Evolutionary conservation across 208 protist species (phyloP).

Genomic region (Leishmania martiniquensis): DNA sequence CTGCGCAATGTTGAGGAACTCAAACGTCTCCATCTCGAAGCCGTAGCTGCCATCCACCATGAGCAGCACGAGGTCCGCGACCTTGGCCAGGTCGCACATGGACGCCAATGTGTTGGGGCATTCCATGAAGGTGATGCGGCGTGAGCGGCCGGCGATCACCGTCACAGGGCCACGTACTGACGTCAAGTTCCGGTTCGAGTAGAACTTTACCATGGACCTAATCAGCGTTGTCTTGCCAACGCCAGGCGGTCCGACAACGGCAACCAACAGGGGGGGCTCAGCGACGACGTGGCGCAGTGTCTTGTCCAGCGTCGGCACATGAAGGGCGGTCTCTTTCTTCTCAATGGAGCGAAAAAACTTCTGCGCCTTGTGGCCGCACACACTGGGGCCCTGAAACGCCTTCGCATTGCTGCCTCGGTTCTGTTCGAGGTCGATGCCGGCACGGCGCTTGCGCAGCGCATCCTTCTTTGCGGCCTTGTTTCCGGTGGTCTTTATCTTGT

Average conservation of each 20-base stretch:
- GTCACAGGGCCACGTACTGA: constrained; percentile 97
- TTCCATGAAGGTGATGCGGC: constrained; percentile 98
- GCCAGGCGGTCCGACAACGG: constrained; percentile 96
- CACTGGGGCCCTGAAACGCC: constrained; percentile 86
- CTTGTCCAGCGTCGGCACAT: constrained; percentile 88
- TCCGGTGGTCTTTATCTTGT: constrained; percentile 88
- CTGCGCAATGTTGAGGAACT: constrained; percentile 99
- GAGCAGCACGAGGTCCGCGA: constrained; percentile 98
- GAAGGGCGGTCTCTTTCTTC: constrained; percentile 83
- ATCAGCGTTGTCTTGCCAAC: constrained; percentile 98
- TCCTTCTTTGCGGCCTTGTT: constrained; percentile 91
- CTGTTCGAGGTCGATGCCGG: constrained; percentile 88
- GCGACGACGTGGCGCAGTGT: constrained; percentile 80
- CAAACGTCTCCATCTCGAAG: constrained; percentile 99
- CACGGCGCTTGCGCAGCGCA: constrained; percentile 85
- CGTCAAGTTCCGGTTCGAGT: constrained; percentile 95
- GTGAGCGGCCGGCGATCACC: constrained; percentile 92
- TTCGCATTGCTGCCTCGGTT: constrained; percentile 92
- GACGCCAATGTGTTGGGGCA: constrained; percentile 98
- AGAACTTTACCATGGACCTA: constrained; percentile 98
- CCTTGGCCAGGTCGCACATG: constrained; percentile 99
- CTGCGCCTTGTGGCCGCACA: constrained; percentile 80
- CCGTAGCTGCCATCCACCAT: constrained; percentile 98
- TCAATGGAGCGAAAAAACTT: constrained; percentile 85
- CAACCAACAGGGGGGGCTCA: constrained; percentile 96